phyloP scores from a whole-genome alignment of 768 basidiomycete species.

The Leccinum pellstonianum region DNA sequence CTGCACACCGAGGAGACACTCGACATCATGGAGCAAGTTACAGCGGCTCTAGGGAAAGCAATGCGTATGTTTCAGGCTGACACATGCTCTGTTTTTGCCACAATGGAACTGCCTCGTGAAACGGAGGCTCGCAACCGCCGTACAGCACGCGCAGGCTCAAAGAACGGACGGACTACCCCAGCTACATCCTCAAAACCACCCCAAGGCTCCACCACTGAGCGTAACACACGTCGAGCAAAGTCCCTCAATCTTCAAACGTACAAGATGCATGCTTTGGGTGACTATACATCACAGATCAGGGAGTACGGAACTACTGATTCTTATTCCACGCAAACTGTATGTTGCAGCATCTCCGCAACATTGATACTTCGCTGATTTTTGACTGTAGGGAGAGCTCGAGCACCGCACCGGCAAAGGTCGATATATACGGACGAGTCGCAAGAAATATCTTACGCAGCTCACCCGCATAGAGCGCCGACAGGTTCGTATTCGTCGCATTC shows the following conservation, averaged over 20 bases:
- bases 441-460: neutral
- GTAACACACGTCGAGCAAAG: neutral
- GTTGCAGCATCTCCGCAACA: neutral
- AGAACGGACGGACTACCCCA: neutral
- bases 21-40: neutral
- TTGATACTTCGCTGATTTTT: neutral
- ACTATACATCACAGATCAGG: neutral
- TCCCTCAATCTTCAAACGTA: neutral
- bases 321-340: neutral
- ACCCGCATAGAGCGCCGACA: neutral
- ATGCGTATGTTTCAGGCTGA: neutral
- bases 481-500: neutral
- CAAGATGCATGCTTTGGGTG: neutral
- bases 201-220: neutral
- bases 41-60: neutral
- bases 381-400: neutral
- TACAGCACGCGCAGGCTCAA: neutral
- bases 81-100: neutral
- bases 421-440: neutral
- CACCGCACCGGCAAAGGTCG: neutral
- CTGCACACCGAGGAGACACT: neutral
- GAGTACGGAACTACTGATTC: neutral
- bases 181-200: neutral
- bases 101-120: neutral
- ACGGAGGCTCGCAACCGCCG: neutral